Percentiles rank a stretch among this genome's conserved stretches.
Conservation (phyloP, 768 basidiomycete genomes). For the Lactarius sp. region DNA sequence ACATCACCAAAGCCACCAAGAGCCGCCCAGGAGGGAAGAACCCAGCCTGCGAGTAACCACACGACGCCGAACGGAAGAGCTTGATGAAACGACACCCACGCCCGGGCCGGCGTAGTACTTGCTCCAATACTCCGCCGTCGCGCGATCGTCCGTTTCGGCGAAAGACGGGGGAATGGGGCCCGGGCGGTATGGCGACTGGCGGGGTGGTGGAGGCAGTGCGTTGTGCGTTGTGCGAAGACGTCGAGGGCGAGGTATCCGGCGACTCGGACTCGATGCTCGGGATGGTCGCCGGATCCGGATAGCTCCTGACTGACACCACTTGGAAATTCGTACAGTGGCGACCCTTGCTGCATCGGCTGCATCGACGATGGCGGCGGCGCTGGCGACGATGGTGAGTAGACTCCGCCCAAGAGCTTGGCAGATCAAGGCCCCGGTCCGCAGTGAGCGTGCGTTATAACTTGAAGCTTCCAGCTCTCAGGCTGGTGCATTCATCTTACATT, state of each 20-base stretch:
- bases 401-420: neutral
- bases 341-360: slow-evolving; percentile 19
- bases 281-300: slow-evolving; percentile 27
- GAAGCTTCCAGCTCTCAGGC: no score
- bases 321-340: slow-evolving; percentile 28
- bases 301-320: slow-evolving; percentile 27
- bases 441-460: no score
- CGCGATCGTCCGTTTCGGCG: slow-evolving; percentile 37
- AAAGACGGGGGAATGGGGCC: slow-evolving; percentile 38
- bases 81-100: slow-evolving; percentile 29
- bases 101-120: slow-evolving; percentile 56
- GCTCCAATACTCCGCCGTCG: slow-evolving; percentile 56
- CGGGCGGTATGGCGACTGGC: slow-evolving; percentile 35
- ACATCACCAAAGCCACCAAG: slow-evolving; percentile 3
- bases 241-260: slow-evolving; percentile 22
- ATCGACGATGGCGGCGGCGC: slow-evolving; percentile 27
- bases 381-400: slow-evolving; percentile 3
- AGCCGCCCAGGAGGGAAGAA: neutral
- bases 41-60: slow-evolving; percentile 28
- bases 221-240: slow-evolving; percentile 52
- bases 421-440: no score
- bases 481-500: no score
- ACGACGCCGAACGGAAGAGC: slow-evolving; percentile 28
- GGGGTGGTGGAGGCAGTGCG: slow-evolving; percentile 68
- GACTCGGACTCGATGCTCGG: slow-evolving; percentile 28